phyloP scores from a whole-genome alignment of 768 basidiomycete genomes.

The Boletellus ananas region DNA sequence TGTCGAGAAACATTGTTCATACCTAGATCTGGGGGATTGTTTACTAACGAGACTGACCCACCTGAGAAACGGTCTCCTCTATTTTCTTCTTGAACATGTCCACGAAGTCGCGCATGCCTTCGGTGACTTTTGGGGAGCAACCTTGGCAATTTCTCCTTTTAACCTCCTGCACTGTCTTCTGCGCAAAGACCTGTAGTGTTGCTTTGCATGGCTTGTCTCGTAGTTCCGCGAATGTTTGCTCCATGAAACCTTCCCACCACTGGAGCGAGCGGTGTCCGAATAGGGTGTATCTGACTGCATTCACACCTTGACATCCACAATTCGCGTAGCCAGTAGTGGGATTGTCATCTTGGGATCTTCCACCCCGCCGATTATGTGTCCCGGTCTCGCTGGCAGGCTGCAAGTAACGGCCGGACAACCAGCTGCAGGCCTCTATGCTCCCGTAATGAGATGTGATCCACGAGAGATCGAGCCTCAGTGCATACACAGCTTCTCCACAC shows the following conservation, averaged over 20 bases:
- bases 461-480: neutral
- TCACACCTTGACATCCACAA: too few relatives aligned
- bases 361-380: too few relatives aligned
- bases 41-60: neutral
- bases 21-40: too few relatives aligned
- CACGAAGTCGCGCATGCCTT: constrained; percentile 14
- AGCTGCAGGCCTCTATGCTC: constrained; percentile 2
- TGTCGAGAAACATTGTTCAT: too few relatives aligned
- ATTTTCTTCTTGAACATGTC: constrained; percentile 10
- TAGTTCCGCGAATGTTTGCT: constrained; percentile 7
- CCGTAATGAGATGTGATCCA: constrained; percentile 14
- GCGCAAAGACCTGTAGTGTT: neutral
- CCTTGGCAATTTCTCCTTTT: neutral
- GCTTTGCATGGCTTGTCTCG: constrained; percentile 16
- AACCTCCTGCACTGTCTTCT: constrained; percentile 1
- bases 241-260: constrained; percentile 26
- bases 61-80: constrained; percentile 9
- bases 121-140: constrained; percentile 3
- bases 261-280: neutral
- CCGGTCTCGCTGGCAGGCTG: too few relatives aligned
- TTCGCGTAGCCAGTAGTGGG: neutral
- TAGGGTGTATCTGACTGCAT: neutral
- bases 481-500: constrained; percentile 11
- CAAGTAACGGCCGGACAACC: neutral
- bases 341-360: neutral